phyloP scores from a whole-genome alignment of 2,329 filamentous ascomycete genomes.

The Venturia carpophila region DNA sequence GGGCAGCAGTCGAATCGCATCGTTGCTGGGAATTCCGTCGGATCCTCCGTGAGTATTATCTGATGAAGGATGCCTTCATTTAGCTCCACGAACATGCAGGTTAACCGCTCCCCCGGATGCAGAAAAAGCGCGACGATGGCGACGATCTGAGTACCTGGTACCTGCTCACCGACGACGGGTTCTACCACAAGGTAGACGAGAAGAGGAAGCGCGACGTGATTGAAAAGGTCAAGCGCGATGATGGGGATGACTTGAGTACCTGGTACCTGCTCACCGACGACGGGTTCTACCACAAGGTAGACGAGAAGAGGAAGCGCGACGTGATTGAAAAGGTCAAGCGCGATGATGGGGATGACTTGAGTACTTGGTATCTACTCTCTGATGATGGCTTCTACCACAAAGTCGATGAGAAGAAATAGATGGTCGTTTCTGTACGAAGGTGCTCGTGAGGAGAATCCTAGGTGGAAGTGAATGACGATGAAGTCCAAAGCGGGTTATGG shows the following conservation, averaged over 20 bases:
- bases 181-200: neutral
- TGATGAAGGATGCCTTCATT: neutral
- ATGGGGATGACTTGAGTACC: neutral
- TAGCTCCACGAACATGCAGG: neutral
- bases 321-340: no score
- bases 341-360: neutral
- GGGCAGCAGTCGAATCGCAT: no score
- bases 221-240: no score
- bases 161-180: neutral
- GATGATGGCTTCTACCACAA: neutral
- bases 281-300: neutral
- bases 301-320: neutral
- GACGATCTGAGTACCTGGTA: neutral
- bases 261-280: neutral
- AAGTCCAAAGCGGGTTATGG: no score
- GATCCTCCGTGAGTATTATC: neutral
- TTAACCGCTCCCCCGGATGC: neutral
- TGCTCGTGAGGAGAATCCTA: no score
- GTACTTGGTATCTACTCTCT: neutral
- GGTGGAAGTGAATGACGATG: no score
- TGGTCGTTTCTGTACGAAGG: no score
- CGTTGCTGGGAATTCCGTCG: neutral
- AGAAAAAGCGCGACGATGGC: neutral
- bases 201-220: no score
- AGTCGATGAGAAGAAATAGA: neutral